Evolutionary conservation across 1,284 basidiomycete genomes (phyloP).

Genomic region (Mycosarcoma mackinlayi): DNA sequence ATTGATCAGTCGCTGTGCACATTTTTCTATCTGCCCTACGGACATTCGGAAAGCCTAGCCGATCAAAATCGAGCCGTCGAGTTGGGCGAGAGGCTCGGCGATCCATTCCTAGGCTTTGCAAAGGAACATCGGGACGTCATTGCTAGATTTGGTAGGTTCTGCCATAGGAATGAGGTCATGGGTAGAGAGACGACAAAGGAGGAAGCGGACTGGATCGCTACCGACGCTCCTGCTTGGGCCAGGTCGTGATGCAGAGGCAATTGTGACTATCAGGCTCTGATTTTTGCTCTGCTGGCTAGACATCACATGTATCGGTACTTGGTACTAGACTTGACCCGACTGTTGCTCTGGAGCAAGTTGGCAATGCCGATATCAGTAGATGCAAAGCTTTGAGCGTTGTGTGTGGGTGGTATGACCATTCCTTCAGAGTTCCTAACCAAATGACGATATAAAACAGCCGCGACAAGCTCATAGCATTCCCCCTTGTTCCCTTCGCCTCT

Average conservation of each 20-base stretch:
- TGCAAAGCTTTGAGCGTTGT: background rate
- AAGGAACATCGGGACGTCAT: conserved; percentile 30
- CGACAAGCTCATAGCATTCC: background rate
- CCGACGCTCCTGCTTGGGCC: conserved; percentile 32
- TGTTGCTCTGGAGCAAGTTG: no score
- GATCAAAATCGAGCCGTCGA: conserved; percentile 32
- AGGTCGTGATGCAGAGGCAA: conserved; percentile 8
- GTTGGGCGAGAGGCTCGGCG: conserved; percentile 24
- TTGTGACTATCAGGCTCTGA: no score
- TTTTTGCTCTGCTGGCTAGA: no score
- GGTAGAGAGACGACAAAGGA: conserved; percentile 28
- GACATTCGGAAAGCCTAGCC: conserved; percentile 33
- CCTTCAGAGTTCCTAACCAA: no score
- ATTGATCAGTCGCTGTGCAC: conserved; percentile 4
- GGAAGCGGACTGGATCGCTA: conserved; percentile 13
- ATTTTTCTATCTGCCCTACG: conserved; percentile 39
- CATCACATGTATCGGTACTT: no score
- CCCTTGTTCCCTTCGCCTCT: background rate
- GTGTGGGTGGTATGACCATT: conserved; percentile 1
- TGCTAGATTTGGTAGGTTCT: conserved; percentile 35
- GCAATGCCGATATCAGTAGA: background rate
- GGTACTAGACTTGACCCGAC: no score
- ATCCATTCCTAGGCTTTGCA: conserved; percentile 21
- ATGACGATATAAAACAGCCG: no score
- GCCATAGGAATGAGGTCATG: conserved; percentile 33